Evolutionary conservation across 176 grass and related monocot species (phyloP), one percentile per base, ranked within the genome.

Genomic region (Pontederia crassipes): DNA sequence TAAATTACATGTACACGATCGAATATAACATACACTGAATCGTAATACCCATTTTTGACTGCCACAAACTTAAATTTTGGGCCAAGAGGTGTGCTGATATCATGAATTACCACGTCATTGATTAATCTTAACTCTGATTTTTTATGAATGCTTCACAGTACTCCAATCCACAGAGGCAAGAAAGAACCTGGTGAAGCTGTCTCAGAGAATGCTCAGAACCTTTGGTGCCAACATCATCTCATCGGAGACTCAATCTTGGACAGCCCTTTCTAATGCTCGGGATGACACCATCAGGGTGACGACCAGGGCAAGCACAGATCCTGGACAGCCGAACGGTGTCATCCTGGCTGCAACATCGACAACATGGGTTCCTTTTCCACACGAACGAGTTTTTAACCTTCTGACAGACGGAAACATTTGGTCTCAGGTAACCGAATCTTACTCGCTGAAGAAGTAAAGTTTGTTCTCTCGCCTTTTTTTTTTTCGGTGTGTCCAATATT

Each of bases 181-280:
- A 74, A 74, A 82, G n/a, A 81, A 88, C 75, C 86, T 93, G 88
- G 89, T 93, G 94, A 92, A 79, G 82, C 81, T 99, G 54, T 85
- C 94, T 9, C 94, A 99, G 78, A 79, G 84, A 55, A 93, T 99
- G 94, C 74, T 99, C 61, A 61, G 61, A 79, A 81, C 78, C 62
- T 99, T 99, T 69, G 89, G 84, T 61, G 79, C 60, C 20, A 83
- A 82, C 69, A 77, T 99, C 20, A 74, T 74, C 49, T 64, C 84
- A 29, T 92, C 94, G 51, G 80, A 80, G 46, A 26, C 77, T 49
- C 87, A 98, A 64, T 76, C 66, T n/a, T 99, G 94, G 94, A 93
- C 88, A 47, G 54, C 64, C 17, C 76, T 99, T 16, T 32, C 74
- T 0, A 88, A 79, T 4, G 16, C 59, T 49, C 69, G 58, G 14